These are phyloP conservation scores for Phaseolus coccineus DNA, from an alignment of 331 rosid species.

Conservation along the genomic window DNA sequence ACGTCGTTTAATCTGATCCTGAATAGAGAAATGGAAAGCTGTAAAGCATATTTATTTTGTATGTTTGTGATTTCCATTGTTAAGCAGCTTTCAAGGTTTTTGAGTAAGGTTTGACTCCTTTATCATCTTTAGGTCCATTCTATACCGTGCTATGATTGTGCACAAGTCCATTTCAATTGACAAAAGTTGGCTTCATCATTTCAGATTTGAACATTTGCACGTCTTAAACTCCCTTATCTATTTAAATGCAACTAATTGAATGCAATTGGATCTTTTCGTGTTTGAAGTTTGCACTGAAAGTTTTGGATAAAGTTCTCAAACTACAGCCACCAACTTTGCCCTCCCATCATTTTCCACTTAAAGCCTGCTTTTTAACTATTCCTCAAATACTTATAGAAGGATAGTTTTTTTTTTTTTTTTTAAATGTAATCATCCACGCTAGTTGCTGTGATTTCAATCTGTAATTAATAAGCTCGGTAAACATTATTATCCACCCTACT, in stretches of 20 bases:
- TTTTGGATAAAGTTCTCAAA: slow-evolving; percentile 18
- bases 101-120: slow-evolving; percentile 32
- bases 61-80: slow-evolving; percentile 30
- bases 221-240: slow-evolving; percentile 28
- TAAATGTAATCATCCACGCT: too few species aligned
- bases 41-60: slow-evolving; percentile 14
- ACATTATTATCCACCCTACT: background rate
- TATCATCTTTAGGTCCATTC: slow-evolving; percentile 10
- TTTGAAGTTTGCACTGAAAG: background rate
- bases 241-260: background rate
- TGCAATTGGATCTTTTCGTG: background rate
- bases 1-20: background rate
- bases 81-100: slow-evolving; percentile 33
- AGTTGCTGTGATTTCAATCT: background rate
- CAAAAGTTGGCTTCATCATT: slow-evolving; percentile 14
- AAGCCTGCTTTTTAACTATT: too few species aligned
- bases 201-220: slow-evolving; percentile 28
- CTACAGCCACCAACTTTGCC: slow-evolving; percentile 31
- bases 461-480: background rate
- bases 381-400: too few species aligned
- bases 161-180: slow-evolving; percentile 38
- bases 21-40: slow-evolving; percentile 26
- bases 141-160: background rate
- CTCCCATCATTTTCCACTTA: slow-evolving; percentile 35
- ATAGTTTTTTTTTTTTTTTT: too few species aligned